Evolutionary conservation across 495 filamentous ascomycete species (phyloP).

Genomic region (Tuber melanosporum): DNA sequence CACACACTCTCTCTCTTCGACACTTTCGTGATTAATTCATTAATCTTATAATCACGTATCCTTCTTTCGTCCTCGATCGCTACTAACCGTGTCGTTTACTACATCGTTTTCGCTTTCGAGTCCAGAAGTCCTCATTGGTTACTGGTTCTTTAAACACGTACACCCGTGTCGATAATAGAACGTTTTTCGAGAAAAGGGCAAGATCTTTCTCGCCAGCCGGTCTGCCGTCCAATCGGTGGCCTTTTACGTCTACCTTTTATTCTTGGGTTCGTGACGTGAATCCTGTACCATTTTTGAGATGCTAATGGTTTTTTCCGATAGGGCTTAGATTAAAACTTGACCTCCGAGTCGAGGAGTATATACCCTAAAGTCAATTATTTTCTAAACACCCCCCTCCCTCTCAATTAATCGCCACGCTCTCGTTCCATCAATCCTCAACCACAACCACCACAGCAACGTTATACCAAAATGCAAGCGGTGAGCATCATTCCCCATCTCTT

Average conservation of each 20-base stretch:
- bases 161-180: conserved; percentile 23
- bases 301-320: neutral
- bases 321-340: neutral
- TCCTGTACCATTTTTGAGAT: neutral
- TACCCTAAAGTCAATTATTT: conserved; percentile 20
- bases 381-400: conserved; percentile 17
- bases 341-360: neutral
- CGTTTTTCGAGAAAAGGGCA: conserved; percentile 30
- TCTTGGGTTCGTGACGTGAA: conserved; percentile 26
- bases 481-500: conserved; percentile 12
- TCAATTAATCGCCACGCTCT: conserved; percentile 19
- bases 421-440: conserved; percentile 15
- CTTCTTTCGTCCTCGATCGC: conserved; percentile 27
- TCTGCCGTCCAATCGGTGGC: conserved; percentile 34
- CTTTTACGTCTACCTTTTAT: conserved; percentile 27
- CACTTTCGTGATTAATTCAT: conserved; percentile 41
- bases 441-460: conserved; percentile 8
- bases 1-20: conserved; percentile 40
- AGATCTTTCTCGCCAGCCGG: conserved; percentile 19
- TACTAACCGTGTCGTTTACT: conserved; percentile 33
- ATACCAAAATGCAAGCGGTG: conserved; percentile 31
- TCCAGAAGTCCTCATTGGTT: conserved; percentile 31
- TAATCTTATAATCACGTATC: conserved; percentile 34
- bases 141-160: conserved; percentile 24
- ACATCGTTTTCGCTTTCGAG: conserved; percentile 24